Base-by-base conservation (phyloP, 768 basidiomycete genomes). In the Serpula lacrymans region DNA sequence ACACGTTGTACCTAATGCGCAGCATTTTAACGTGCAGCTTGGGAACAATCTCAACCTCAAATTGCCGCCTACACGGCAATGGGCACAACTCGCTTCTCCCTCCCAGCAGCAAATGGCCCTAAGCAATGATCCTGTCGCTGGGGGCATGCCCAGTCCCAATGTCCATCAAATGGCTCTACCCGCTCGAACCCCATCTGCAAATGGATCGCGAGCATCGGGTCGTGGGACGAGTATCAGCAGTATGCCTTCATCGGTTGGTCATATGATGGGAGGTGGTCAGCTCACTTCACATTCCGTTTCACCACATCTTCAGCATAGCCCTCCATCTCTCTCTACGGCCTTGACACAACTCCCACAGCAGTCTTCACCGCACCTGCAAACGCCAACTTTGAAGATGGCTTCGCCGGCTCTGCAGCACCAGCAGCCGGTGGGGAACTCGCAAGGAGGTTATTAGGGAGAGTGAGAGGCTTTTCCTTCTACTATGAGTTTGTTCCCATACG, bases 361-460 rank as follows among this genome's bases (percentile, higher is more conserved):
- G 43, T 72, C 76, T 2, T 72, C 77, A 7, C 71, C 77, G 3
- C 71, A 75, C 13, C 63, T 71, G 12, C 64, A 74, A 41, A 72
- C 74, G 2, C 73, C 77, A 6, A 74, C 71, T 31, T 65, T 78
- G 66, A 66, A 68, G 20, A 71, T 75, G 60, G 63, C 72, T 22
- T 78, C 78, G 2, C 78, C 79, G 11, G 72, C 74, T 25, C 50
- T 78, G 39, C 76, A 75, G 54, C 75, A 75, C 42, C 75, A 33
- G n/a, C 31, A 76, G 50, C 60, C 65, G 12, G 70, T 75, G 20
- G 71, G 71, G 17, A 70, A 67, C 43, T 72, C 70, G 35, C 74
- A 77, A 58, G 72, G 68, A 50, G 72, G 75, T 35, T 77, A 76
- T 65, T 79, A 69, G 55, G 23, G 43, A 53, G 47, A 35, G 27